These are phyloP conservation scores for Phytophthora brassicae DNA, from an alignment of 352 stramenopile genomes.

Conservation along the genomic window DNA sequence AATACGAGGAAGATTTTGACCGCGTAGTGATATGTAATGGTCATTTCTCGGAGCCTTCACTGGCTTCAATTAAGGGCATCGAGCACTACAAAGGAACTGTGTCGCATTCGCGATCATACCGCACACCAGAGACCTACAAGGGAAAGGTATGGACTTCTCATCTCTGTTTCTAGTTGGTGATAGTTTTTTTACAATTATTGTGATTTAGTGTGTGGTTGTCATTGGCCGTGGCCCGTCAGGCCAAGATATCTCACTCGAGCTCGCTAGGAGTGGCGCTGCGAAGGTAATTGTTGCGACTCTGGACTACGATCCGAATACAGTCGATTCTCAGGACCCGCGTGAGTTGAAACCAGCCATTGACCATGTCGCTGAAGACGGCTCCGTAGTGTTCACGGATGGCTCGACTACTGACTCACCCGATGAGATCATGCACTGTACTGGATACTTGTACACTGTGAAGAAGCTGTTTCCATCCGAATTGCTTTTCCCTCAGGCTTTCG, in stretches of 20 bases:
- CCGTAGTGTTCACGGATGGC: conserved; percentile 58
- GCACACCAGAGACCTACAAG: conserved; percentile 44
- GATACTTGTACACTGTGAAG: conserved; percentile 69
- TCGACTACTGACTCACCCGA: conserved; percentile 50
- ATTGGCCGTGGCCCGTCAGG: conserved; percentile 71
- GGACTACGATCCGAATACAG: conserved; percentile 36
- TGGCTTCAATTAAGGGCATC: conserved; percentile 47
- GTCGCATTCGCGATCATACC: conserved; percentile 63
- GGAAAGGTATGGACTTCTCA: conserved; percentile 31
- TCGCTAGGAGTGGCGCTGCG: conserved; percentile 37
- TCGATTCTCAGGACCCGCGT: conserved; percentile 36
- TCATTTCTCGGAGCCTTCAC: conserved; percentile 67
- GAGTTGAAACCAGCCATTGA: conserved; percentile 62
- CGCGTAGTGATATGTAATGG: conserved; percentile 80
- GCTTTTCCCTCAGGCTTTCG: conserved; percentile 45
- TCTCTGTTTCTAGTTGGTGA: background rate
- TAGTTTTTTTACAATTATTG: background rate
- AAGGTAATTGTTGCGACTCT: conserved; percentile 65
- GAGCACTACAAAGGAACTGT: conserved; percentile 47
- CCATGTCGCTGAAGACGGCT: conserved; percentile 48
- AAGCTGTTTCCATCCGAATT: conserved; percentile 46
- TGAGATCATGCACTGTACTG: conserved; percentile 81
- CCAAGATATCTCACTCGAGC: conserved; percentile 80
- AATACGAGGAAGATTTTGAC: conserved; percentile 72
- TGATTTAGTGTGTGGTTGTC: conserved; percentile 52